Conservation (phyloP, 306 rosid species). For the Pyrus communis region DNA sequence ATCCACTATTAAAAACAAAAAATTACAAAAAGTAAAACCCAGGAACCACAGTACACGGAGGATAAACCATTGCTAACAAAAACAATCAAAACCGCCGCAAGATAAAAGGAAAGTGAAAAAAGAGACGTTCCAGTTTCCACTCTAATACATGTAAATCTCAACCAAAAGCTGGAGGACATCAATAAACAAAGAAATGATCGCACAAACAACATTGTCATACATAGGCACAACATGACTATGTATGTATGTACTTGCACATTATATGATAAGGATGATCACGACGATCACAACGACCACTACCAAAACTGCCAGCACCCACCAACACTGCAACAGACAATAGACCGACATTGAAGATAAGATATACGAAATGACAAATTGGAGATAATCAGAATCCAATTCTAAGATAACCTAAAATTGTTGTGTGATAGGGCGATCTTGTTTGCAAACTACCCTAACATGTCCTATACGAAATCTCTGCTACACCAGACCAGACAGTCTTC, state of each 20-base stretch:
- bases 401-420: neutral
- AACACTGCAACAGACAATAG: constrained; percentile 46
- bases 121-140: neutral
- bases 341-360: neutral
- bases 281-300: constrained; percentile 37
- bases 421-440: neutral
- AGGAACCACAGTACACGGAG: neutral
- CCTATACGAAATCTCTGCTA: neutral
- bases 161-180: neutral
- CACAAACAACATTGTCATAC: neutral
- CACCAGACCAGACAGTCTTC: neutral
- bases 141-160: neutral
- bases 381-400: neutral
- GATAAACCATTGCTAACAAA: neutral
- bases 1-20: neutral
- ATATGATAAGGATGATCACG: constrained; percentile 38
- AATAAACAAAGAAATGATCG: neutral
- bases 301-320: constrained; percentile 49
- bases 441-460: neutral
- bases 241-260: constrained; percentile 13
- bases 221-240: neutral
- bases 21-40: neutral
- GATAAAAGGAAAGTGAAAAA: neutral
- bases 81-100: neutral
- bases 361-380: neutral